These are phyloP conservation scores for Paecilomyces variotii DNA, from an alignment of 2,329 filamentous ascomycete species.

Conservation along the genomic window DNA sequence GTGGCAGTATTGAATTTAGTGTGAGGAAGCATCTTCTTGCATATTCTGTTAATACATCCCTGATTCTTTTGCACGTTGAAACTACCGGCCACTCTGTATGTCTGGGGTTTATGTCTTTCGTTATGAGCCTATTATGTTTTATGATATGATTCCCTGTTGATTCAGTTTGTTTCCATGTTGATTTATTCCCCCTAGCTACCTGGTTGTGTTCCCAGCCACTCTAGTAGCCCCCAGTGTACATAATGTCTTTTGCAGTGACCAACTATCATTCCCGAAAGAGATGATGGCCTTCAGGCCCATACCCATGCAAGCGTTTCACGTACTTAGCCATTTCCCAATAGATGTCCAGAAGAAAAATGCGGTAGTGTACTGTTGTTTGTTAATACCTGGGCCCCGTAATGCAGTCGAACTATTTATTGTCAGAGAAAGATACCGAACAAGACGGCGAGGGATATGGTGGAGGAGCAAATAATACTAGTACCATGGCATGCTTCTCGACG, in stretches of 20 bases:
- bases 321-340: not conserved
- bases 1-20: not conserved
- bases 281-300: not conserved
- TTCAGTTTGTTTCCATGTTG: not conserved
- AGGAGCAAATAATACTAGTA: too few relatives aligned
- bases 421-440: too few relatives aligned
- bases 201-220: not conserved
- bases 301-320: not conserved
- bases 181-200: not conserved
- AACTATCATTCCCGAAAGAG: not conserved
- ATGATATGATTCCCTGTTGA: not conserved
- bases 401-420: too few relatives aligned
- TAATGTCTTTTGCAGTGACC: not conserved
- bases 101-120: not conserved
- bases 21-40: not conserved
- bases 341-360: not conserved
- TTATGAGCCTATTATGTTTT: not conserved
- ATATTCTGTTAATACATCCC: not conserved
- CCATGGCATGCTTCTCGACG: not conserved
- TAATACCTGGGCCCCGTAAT: too few relatives aligned
- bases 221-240: not conserved
- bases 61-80: not conserved
- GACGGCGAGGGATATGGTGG: too few relatives aligned
- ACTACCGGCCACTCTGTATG: not conserved
- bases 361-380: too few relatives aligned